Conservation (phyloP, 495 filamentous ascomycete species). For the Eremomyces bilateralis region DNA sequence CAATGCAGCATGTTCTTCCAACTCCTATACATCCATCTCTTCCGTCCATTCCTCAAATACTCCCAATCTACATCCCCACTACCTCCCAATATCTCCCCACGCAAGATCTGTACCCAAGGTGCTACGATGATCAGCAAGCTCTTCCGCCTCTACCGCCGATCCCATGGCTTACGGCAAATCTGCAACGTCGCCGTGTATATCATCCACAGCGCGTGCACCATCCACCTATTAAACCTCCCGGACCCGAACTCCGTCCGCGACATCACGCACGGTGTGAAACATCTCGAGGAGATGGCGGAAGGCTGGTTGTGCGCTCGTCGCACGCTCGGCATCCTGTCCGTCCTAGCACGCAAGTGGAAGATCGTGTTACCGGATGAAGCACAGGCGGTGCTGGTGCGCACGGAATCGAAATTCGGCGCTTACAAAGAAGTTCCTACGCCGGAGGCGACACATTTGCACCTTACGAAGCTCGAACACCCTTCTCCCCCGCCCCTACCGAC, state of each 20-base stretch:
- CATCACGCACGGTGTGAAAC: conserved; percentile 72
- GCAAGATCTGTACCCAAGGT: conserved; percentile 75
- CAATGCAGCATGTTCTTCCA: conserved; percentile 79
- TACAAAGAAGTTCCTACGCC: conserved; percentile 10
- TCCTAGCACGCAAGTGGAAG: conserved; percentile 74
- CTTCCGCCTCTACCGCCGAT: conserved; percentile 78
- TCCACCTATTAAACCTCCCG: conserved; percentile 80
- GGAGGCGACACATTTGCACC: conserved; percentile 1
- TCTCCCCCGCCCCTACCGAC: neutral
- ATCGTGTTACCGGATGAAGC: conserved; percentile 76
- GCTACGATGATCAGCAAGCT: conserved; percentile 77
- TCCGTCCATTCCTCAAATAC: conserved; percentile 90
- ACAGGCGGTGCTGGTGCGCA: conserved; percentile 42
- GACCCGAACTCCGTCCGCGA: conserved; percentile 77
- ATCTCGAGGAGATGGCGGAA: conserved; percentile 90
- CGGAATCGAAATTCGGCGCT: conserved; percentile 27
- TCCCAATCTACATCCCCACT: conserved; percentile 58
- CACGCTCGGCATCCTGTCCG: conserved; percentile 63
- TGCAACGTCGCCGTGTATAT: conserved; percentile 95
- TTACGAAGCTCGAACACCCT: neutral
- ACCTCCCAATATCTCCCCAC: conserved; percentile 70
- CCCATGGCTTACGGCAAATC: conserved; percentile 76
- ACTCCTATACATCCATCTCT: conserved; percentile 87
- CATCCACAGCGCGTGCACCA: conserved; percentile 75
- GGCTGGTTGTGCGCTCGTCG: conserved; percentile 80